Evolutionary conservation across 2,329 filamentous ascomycete genomes (phyloP).

Genomic region (Hyphodiscus sp.): DNA sequence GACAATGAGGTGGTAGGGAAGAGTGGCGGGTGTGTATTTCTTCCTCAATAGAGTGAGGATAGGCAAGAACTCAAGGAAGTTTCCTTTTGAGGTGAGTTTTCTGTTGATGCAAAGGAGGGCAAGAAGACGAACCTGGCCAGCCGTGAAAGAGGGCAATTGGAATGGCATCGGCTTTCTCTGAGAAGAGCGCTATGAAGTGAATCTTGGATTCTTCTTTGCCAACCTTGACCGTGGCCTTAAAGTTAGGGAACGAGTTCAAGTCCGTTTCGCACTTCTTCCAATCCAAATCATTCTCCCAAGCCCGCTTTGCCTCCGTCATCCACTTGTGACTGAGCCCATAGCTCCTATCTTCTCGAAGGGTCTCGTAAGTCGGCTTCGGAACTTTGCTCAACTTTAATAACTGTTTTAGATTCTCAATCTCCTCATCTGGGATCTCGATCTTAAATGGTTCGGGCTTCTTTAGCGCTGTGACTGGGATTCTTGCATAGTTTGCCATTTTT

Average conservation of each 20-base stretch:
- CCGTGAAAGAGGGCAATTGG: conserved; percentile 48
- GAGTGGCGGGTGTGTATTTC: conserved; percentile 9
- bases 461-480: neutral
- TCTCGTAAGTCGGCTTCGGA: conserved; percentile 7
- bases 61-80: conserved; percentile 15
- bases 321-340: conserved; percentile 5
- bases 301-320: conserved; percentile 3
- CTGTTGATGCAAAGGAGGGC: neutral
- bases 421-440: neutral
- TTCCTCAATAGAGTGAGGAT: conserved; percentile 26
- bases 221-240: conserved; percentile 40
- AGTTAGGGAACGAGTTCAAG: conserved; percentile 46
- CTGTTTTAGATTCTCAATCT: neutral
- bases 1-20: conserved; percentile 19
- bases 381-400: conserved; percentile 19
- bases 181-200: conserved; percentile 51
- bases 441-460: neutral
- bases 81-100: neutral
- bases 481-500: neutral
- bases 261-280: conserved; percentile 5
- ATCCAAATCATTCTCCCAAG: conserved; percentile 4
- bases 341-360: neutral
- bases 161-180: conserved; percentile 40
- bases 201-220: conserved; percentile 37
- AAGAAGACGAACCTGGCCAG: conserved; percentile 37